Base-by-base conservation (phyloP, 2,329 filamentous ascomycete genomes). In the Trichothecium sympodiale region DNA sequence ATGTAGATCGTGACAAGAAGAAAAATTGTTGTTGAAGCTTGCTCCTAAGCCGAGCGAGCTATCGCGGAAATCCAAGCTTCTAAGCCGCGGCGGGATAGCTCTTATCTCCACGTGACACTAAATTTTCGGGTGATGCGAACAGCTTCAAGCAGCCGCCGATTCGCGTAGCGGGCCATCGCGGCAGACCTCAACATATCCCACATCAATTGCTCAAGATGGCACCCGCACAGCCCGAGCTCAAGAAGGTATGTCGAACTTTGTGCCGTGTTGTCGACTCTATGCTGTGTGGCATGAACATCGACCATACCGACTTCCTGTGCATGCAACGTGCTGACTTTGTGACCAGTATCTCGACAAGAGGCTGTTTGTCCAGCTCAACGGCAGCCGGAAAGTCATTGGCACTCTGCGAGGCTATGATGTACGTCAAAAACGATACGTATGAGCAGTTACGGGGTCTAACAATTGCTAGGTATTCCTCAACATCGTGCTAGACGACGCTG, bases 171-270 rank as follows among this genome's bases (percentile, higher is more conserved):
- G 20, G 20, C 6, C 33, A 37, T 33, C 32, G 37, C 20, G 20
- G 10, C 20, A 43, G 48, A 44, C 33, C 40, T 34, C 39, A 54
- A 34, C 26, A 43, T 38, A 41, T 40, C 41, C 31, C 41, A 41
- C 38, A 41, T 41, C 43, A 40, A 53, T 40, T 48, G 47, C 48
- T 59, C 67, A 83, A 70, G 47, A 98, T 98, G 91, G 86, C 91
- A 67, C 89, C 93, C 79, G 88, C 91, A 59, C 91, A 96, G 67
- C 91, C 91, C 52, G 93, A 98, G 69, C 77, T 98, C 44, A 98
- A 96, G 68, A 98, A 96, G 79, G 91, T 93, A 64, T 17, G 47
- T 14, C 3, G n/a, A 20, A 29, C n/a, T n/a, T n/a, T n/a, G n/a
- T n/a, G n/a, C n/a, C n/a, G n/a, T n/a, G n/a, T n/a, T n/a, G n/a